phyloP scores from a whole-genome alignment of 148 eudicot genomes.

The Amaranthus hypochondriacus region DNA sequence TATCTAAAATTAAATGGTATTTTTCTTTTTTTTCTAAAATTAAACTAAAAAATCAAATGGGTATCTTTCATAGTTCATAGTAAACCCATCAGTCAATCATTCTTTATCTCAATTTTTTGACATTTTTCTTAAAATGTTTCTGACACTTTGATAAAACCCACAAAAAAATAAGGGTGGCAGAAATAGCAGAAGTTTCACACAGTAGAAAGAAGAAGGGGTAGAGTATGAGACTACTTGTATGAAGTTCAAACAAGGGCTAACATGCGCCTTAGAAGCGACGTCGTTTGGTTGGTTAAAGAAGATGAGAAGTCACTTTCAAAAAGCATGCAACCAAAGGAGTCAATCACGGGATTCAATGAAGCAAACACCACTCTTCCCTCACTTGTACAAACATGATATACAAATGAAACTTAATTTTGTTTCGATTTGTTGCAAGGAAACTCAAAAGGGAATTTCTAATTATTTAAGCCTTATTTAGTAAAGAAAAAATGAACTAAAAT shows the following conservation, averaged over 20 bases:
- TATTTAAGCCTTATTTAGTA: too few species aligned
- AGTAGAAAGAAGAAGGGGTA: neutral
- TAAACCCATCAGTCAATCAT: neutral
- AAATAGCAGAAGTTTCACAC: too few species aligned
- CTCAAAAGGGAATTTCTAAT: too few species aligned
- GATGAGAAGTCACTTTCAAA: conserved; percentile 21
- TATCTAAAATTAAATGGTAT: neutral
- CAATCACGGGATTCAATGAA: conserved; percentile 21
- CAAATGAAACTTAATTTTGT: too few species aligned
- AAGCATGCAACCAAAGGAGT: conserved; percentile 11
- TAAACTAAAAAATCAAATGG: neutral
- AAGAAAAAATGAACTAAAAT: too few species aligned
- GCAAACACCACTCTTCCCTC: neutral
- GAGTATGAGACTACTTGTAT: neutral
- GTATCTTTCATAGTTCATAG: neutral
- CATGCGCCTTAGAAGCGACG: neutral
- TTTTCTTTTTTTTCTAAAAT: neutral
- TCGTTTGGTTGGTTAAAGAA: conserved; percentile 16
- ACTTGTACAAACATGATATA: too few species aligned
- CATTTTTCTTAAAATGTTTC: neutral
- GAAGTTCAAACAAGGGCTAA: too few species aligned
- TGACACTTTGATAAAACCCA: conserved; percentile 1
- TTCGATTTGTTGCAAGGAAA: too few species aligned
- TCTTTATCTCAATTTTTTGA: neutral
- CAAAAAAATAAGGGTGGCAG: neutral